Conservation (phyloP, 208 protist species). For the Herpetomonas tarakana region DNA sequence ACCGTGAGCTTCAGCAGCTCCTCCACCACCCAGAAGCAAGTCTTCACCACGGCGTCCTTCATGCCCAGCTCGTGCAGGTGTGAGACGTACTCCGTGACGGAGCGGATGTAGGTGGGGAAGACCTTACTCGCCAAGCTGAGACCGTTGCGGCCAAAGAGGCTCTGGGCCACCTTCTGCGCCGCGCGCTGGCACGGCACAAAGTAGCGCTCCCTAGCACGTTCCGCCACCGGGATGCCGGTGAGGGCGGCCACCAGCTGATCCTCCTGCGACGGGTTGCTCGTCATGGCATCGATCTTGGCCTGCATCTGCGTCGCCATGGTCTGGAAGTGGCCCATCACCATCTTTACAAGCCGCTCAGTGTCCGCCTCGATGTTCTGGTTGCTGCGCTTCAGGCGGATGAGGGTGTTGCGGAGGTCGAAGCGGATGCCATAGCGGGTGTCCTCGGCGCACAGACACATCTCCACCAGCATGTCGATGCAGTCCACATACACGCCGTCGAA, state of each 20-base stretch:
- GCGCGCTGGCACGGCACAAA: constrained; percentile 41
- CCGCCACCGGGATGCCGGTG: constrained; percentile 42
- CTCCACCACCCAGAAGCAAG: constrained; percentile 28
- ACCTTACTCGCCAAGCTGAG: constrained; percentile 63
- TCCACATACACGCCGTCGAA: constrained; percentile 37
- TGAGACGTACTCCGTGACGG: constrained; percentile 40
- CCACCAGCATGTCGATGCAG: constrained; percentile 54
- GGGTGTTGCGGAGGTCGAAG: constrained; percentile 34
- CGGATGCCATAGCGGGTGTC: constrained; percentile 16
- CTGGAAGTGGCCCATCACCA: too few relatives aligned
- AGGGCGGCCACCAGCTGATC: constrained; percentile 58
- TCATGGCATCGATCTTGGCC: constrained; percentile 22
- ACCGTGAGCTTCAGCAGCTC: constrained; percentile 48
- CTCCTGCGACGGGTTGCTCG: constrained; percentile 25
- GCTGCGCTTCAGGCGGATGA: constrained; percentile 40
- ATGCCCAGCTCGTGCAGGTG: constrained; percentile 57
- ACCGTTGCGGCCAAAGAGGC: constrained; percentile 49
- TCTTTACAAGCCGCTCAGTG: too few relatives aligned
- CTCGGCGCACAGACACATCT: constrained; percentile 49
- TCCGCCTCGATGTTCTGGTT: too few relatives aligned
- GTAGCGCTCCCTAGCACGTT: constrained; percentile 49
- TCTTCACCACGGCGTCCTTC: constrained; percentile 32
- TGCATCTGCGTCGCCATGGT: too few relatives aligned
- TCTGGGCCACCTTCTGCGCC: constrained; percentile 25
- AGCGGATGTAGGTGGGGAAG: constrained; percentile 65